Evolutionary conservation across 345 rosid species (phyloP), one percentile per base, ranked within the genome.

Genomic region (Moricandia arvensis): DNA sequence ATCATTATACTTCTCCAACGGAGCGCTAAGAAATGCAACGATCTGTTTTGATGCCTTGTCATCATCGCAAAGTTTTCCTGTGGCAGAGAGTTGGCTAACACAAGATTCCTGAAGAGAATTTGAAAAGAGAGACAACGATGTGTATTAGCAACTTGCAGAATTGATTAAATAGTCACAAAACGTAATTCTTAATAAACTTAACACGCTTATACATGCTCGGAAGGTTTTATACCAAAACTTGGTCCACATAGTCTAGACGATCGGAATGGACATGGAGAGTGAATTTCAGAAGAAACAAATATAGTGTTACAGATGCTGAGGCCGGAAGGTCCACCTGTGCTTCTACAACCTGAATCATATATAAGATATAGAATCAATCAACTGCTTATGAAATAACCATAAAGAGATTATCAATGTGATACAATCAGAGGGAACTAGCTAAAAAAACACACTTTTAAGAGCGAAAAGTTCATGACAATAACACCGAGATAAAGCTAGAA

Each of bases 221-320:
- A 68, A 68, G 72, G 57, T 38, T 34, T 57, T 75, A 82, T 91
- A 91, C 98, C 98, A 94, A 80, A 41, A 94, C 97, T 90, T 92
- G 89, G 84, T 95, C 99, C 18, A 92, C 97, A 81, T 92, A 92
- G 73, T 95, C 97, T 74, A 95, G 91, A 49, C 99, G 93, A 60
- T 95, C 99, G 8, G 99, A 90, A 73, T 95, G 92, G 63, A 95
- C 99, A 83, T 92, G 96, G 69, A 95, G 97, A 31, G 97, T 90
- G 83, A 95, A 95, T 41, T 89, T 95, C 54, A 92, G 96, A 83
- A 95, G 99, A 81, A 93, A 92, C 15, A 93, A 88, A 84, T 92
- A 95, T 71, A 92, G 82, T 47, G 97, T 83, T 78, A 92, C 93
- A 79, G 91, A 92, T 83, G 88, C 93, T 76, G 90, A 80, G 57